These are phyloP conservation scores for Neurospora sp. DNA, from an alignment of 495 filamentous ascomycete genomes.

Conservation along the genomic window DNA sequence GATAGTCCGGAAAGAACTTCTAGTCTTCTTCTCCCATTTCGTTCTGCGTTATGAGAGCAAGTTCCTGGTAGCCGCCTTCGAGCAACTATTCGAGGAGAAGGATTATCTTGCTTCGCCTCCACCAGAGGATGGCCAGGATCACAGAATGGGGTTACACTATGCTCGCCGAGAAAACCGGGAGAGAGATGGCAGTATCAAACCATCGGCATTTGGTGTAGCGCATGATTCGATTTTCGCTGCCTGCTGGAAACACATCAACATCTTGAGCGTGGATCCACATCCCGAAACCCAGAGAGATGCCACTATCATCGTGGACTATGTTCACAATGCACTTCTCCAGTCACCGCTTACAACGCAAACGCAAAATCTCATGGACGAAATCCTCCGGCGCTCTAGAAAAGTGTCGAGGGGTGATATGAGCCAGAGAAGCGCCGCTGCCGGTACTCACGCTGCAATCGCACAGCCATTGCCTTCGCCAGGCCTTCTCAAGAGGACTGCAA, in stretches of 20 bases:
- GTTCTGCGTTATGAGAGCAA: slow-evolving; percentile 85
- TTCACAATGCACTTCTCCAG: slow-evolving; percentile 64
- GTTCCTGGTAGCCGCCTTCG: slow-evolving; percentile 84
- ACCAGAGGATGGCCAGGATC: slow-evolving; percentile 40
- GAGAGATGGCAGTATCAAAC: slow-evolving; percentile 38
- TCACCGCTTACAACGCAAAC: slow-evolving; percentile 64
- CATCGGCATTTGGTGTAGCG: slow-evolving; percentile 48
- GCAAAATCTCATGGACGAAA: slow-evolving; percentile 66
- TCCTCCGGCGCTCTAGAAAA: slow-evolving; percentile 41
- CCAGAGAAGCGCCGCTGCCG: slow-evolving; percentile 31
- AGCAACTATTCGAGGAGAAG: slow-evolving; percentile 79
- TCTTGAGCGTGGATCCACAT: slow-evolving; percentile 86
- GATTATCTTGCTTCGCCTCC: slow-evolving; percentile 47
- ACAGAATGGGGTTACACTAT: slow-evolving; percentile 48
- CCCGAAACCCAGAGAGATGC: slow-evolving; percentile 86
- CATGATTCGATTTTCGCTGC: slow-evolving; percentile 82
- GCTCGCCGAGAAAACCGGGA: slow-evolving; percentile 38
- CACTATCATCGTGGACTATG: slow-evolving; percentile 67
- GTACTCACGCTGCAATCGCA: slow-evolving; percentile 25
- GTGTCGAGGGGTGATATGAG: slow-evolving; percentile 42
- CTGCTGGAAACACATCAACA: slow-evolving; percentile 86
- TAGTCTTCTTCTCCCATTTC: slow-evolving; percentile 90
- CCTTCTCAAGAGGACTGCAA: slow-evolving; percentile 43
- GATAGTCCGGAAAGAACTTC: slow-evolving; percentile 82
- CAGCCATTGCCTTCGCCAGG: slow-evolving; percentile 35